These are phyloP conservation scores for Ceratocystis destructans DNA, from an alignment of 2,329 filamentous ascomycete species.

Conservation along the genomic window DNA sequence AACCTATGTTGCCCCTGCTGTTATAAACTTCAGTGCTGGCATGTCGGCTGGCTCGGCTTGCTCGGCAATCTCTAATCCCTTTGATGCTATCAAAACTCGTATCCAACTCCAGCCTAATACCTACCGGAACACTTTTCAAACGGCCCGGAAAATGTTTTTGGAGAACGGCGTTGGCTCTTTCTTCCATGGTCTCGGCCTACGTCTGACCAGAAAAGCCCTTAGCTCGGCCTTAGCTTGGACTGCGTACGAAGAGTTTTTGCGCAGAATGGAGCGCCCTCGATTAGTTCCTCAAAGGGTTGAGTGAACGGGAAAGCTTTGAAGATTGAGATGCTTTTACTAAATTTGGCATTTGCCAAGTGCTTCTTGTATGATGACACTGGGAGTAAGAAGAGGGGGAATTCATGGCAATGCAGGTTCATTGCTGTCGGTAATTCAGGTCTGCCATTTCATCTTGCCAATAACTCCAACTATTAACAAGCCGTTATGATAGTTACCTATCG, in stretches of 20 bases:
- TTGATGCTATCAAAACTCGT: conserved; percentile 90
- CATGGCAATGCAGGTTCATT: conserved; percentile 3
- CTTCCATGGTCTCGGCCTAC: conserved; percentile 71
- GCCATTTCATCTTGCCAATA: background rate
- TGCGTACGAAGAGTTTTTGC: conserved; percentile 82
- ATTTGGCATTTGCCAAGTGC: background rate
- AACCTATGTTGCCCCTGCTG: conserved; percentile 14
- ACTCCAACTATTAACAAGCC: background rate
- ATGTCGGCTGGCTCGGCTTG: conserved; percentile 68
- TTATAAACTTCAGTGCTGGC: conserved; percentile 74
- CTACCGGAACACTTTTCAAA: conserved; percentile 73
- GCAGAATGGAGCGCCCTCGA: conserved; percentile 41
- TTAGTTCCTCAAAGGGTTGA: conserved; percentile 15
- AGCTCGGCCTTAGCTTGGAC: conserved; percentile 97
- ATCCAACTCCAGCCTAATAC: conserved; percentile 75
- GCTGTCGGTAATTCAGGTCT: background rate
- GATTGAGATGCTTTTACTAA: no score
- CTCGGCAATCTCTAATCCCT: conserved; percentile 85
- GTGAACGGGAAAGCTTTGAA: background rate
- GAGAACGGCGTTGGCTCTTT: conserved; percentile 71
- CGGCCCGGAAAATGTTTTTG: conserved; percentile 59
- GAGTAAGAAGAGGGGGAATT: background rate
- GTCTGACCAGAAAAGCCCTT: conserved; percentile 81
- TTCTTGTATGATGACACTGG: background rate
- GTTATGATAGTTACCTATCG: background rate